phyloP scores from a whole-genome alignment of 495 filamentous ascomycete genomes.

The Chaetomium fimeti region DNA sequence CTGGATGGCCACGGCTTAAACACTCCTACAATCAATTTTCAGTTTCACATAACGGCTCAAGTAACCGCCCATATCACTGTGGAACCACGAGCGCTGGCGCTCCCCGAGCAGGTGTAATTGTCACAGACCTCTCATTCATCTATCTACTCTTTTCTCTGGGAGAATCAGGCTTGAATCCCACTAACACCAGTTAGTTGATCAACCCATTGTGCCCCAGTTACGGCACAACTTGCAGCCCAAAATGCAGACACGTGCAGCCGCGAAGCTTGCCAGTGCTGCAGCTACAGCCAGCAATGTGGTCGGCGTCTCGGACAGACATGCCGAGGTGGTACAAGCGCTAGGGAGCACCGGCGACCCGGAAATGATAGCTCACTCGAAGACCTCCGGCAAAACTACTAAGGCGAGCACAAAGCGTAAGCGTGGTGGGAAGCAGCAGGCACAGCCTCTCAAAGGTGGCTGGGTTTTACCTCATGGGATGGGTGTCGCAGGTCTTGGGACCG shows the following conservation, averaged over 20 bases:
- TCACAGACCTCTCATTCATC: neutral
- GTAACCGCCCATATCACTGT: neutral
- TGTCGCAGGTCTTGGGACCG: neutral
- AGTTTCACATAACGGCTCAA: neutral
- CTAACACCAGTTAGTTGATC: neutral
- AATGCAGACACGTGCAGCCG: slow-evolving; percentile 23
- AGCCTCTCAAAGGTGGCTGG: slow-evolving; percentile 36
- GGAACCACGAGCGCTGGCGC: neutral
- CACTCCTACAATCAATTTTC: neutral
- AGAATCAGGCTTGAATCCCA: neutral
- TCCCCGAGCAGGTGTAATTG: neutral
- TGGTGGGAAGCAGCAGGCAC: slow-evolving; percentile 14
- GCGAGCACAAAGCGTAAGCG: slow-evolving; percentile 17
- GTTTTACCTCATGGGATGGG: slow-evolving; percentile 47
- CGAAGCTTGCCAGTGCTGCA: slow-evolving; percentile 11
- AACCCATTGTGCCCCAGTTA: neutral
- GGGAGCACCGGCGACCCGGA: neutral
- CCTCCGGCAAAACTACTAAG: neutral
- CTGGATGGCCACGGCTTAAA: neutral
- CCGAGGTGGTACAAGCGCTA: neutral
- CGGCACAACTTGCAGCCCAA: neutral
- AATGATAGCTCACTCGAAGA: neutral
- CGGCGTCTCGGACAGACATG: neutral
- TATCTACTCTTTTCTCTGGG: neutral
- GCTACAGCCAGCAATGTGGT: neutral